These are phyloP conservation scores for Phytopythium chamaehyphon DNA, from an alignment of 352 stramenopile species.

Conservation along the genomic window DNA sequence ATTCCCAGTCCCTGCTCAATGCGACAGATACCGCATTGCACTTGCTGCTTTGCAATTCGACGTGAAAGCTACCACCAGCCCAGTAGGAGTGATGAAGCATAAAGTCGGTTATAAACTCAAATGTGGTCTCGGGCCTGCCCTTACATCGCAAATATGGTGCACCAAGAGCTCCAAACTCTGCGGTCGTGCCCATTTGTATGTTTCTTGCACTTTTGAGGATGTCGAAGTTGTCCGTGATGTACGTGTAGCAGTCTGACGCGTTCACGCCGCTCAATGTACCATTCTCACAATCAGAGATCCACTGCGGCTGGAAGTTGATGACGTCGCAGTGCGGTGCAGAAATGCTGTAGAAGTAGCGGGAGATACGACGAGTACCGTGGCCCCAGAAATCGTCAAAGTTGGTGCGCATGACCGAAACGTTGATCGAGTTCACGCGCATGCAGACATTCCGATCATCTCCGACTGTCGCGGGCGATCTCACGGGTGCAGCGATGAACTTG, in stretches of 20 bases:
- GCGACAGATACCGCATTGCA: conserved; percentile 15
- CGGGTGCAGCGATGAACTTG: conserved; percentile 24
- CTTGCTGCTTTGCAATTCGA: conserved; percentile 30
- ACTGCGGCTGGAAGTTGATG: conserved; percentile 25
- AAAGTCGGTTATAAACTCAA: conserved; percentile 30
- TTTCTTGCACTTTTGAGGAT: conserved; percentile 8
- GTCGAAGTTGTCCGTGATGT: conserved; percentile 32
- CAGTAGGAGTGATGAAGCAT: conserved; percentile 32
- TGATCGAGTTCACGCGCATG: conserved; percentile 28
- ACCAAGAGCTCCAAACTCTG: conserved; percentile 19
- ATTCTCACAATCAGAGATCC: conserved; percentile 19
- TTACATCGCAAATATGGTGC: conserved; percentile 28
- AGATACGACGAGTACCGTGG: conserved; percentile 13
- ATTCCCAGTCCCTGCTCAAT: conserved; percentile 7
- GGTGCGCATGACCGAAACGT: conserved; percentile 17
- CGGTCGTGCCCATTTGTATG: conserved; percentile 17
- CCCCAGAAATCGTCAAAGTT: conserved; percentile 30
- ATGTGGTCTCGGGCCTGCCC: conserved; percentile 11
- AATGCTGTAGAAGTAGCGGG: conserved; percentile 31
- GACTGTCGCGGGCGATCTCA: conserved; percentile 12
- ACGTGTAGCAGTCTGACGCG: conserved; percentile 17
- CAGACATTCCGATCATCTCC: conserved; percentile 20
- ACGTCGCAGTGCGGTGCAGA: conserved; percentile 29
- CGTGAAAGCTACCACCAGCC: conserved; percentile 26
- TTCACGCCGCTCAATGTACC: conserved; percentile 4